Conservation (phyloP, 2,329 filamentous ascomycete genomes). For the Sordariomycetes sp. region DNA sequence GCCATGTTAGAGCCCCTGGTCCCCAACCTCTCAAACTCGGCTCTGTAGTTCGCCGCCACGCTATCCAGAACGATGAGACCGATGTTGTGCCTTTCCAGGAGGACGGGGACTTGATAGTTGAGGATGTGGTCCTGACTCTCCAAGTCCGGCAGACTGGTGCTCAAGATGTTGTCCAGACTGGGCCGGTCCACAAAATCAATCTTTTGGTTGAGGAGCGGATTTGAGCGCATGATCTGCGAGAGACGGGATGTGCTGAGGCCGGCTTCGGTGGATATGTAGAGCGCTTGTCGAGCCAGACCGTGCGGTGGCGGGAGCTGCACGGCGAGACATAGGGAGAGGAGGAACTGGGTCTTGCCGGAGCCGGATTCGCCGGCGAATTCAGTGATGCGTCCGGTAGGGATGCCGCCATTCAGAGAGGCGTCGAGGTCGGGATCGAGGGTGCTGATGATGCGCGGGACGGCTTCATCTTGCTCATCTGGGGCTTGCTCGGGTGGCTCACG, state of each 20-base stretch:
- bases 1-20: slow-evolving; percentile 53
- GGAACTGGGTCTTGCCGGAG: slow-evolving; percentile 89
- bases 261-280: slow-evolving; percentile 93
- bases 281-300: slow-evolving; percentile 62
- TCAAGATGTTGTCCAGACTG: slow-evolving; percentile 68
- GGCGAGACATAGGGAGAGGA: slow-evolving; percentile 75
- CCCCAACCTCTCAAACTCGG: slow-evolving; percentile 65
- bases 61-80: slow-evolving; percentile 84
- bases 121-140: slow-evolving; percentile 95
- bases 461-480: too few relatives aligned
- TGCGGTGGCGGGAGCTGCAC: slow-evolving; percentile 67
- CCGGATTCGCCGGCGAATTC: slow-evolving; percentile 92
- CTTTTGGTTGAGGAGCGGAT: slow-evolving; percentile 44
- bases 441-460: too few relatives aligned
- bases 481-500: background rate
- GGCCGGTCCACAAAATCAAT: slow-evolving; percentile 25
- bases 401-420: slow-evolving; percentile 60
- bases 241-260: slow-evolving; percentile 75
- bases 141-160: slow-evolving; percentile 77
- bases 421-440: slow-evolving; percentile 73
- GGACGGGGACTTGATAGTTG: slow-evolving; percentile 82
- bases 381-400: slow-evolving; percentile 72
- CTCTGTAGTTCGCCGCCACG: slow-evolving; percentile 90
- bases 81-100: slow-evolving; percentile 64
- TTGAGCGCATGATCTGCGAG: slow-evolving; percentile 62